A percentile compares a stretch with the other conserved stretches of the same genome.
Conservation (phyloP, 345 rosid genomes). For the Rhodamnia argentea region DNA sequence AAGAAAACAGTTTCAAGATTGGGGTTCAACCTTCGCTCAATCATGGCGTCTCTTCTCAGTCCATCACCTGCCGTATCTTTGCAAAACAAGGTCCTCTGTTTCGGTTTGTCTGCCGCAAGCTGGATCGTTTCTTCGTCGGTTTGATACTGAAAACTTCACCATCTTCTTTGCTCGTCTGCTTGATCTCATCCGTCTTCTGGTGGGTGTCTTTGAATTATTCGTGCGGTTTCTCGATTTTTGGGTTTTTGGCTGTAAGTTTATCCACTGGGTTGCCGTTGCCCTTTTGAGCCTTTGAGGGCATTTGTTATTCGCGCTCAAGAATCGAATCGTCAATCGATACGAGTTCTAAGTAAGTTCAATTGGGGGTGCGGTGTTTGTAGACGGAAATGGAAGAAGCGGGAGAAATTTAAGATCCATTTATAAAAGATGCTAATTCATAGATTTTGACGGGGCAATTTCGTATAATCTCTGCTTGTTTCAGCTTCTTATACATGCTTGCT, state of each 20-base stretch:
- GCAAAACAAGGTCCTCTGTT: constrained; percentile 27
- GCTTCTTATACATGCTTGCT: not conserved
- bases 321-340: not conserved
- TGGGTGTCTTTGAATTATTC: not conserved
- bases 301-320: not conserved
- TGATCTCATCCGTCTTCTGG: not conserved
- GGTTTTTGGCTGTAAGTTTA: not conserved
- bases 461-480: not conserved
- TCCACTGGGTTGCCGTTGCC: not conserved
- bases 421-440: not conserved
- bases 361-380: not conserved
- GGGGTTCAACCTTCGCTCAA: not conserved
- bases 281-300: not conserved
- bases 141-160: not conserved
- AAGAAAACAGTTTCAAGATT: fast-evolving
- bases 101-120: not conserved
- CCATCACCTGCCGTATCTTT: constrained; percentile 28
- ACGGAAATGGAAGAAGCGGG: not conserved
- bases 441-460: not conserved
- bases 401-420: not conserved
- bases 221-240: not conserved
- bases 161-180: not conserved
- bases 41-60: constrained; percentile 64
- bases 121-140: not conserved
- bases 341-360: not conserved